Percentiles rank a stretch among this genome's conserved stretches.
These are phyloP conservation scores for Tetrahymena borealis DNA, from an alignment of 73 alveolate species.

Conservation along the genomic window DNA sequence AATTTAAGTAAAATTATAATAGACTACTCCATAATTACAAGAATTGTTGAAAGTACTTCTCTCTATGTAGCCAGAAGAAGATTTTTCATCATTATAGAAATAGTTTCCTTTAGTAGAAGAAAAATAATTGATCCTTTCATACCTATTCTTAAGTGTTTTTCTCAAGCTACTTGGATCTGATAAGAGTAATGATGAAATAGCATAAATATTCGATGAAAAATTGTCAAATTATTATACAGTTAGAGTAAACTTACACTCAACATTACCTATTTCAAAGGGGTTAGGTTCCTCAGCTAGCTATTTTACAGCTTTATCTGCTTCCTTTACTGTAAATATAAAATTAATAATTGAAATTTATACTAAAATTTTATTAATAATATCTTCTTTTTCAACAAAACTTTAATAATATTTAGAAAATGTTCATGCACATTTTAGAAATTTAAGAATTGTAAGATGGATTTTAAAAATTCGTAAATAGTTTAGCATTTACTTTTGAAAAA, in stretches of 20 bases:
- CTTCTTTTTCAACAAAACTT: not conserved
- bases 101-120: not conserved
- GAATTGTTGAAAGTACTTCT: not conserved
- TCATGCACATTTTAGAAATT: not conserved
- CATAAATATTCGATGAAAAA: not conserved
- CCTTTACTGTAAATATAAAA: not conserved
- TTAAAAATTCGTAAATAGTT: not conserved
- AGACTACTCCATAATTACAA: not conserved
- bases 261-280: not conserved
- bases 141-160: not conserved
- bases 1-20: not conserved
- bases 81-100: not conserved
- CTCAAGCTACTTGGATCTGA: not conserved
- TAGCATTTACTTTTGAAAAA: not conserved
- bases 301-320: not conserved
- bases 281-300: not conserved
- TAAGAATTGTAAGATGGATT: not conserved
- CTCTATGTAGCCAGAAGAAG: not conserved
- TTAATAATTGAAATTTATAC: no score
- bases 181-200: not conserved
- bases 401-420: not conserved
- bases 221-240: not conserved
- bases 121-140: not conserved
- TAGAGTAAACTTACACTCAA: not conserved
- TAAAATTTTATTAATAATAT: not conserved